Evolutionary conservation across 306 rosid genomes (phyloP), one percentile per base, ranked within the genome.

Genomic region (Luffa acutangula): DNA sequence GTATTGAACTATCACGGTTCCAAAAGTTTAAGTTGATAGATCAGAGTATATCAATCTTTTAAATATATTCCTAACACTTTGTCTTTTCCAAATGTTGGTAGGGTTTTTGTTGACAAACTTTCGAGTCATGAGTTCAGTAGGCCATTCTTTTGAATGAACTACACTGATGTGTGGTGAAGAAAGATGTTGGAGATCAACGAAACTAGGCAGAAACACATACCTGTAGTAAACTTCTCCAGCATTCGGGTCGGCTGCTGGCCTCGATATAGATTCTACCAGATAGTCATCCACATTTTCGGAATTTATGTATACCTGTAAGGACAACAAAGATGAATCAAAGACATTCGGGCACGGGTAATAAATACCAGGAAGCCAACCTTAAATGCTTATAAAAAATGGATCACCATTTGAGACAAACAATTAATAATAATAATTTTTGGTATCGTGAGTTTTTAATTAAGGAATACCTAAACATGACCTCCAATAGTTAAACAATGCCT

Each of bases 221-320:
- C 97, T 88, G 89, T 95, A 95, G 79, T 89, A 95, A 82, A 93
- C 97, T 88, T 93, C 99, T 80, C 97, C 93, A 0, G 99, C 94
- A 70, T 93, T 93, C 53, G 96, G 97, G 78, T 95, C 97, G 62
- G 91, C 91, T 74, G 97, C 97, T 76, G 99, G 97, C 78, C 84
- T 85, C 70, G 89, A 82, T 82, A 93, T 95, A 39, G 99, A 95
- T 70, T 95, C 88, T 81, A 95, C 97, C 58, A 93, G 97, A 86
- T 95, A 93, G 82, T 93, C 96, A 83, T 95, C 99, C 72, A 90
- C 99, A 83, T 95, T 95, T 66, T 97, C 81, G 14, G 90, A 25
- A 81, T 93, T 89, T 85, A 80, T 72, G 75, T 93, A 95, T 62
- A 93, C 97, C 97, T 93, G 88, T 21, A 66, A 77, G 39, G 64